phyloP scores from a whole-genome alignment of 768 basidiomycete species.

The Lentinula aciculospora region DNA sequence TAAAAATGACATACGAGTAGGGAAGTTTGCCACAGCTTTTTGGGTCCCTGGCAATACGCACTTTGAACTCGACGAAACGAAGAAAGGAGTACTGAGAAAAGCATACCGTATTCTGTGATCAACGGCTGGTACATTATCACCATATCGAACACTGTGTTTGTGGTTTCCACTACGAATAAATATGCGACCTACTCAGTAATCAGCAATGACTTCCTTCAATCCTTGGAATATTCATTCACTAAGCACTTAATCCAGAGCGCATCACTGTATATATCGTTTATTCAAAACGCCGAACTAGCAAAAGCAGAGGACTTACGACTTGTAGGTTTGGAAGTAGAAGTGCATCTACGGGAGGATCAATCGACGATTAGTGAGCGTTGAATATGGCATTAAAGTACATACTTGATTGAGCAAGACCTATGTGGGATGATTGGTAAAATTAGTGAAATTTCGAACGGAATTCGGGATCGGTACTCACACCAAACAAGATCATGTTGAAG shows the following conservation, averaged over 20 bases:
- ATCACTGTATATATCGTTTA: conserved; percentile 24
- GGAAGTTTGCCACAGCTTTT: conserved; percentile 27
- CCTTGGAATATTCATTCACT: conserved; percentile 17
- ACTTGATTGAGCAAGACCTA: conserved; percentile 2
- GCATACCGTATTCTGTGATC: conserved; percentile 34
- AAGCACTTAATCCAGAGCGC: conserved; percentile 34
- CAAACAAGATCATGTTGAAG: conserved; percentile 4
- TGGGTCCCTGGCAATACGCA: conserved; percentile 19
- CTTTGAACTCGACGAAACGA: neutral
- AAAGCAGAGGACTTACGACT: conserved; percentile 2
- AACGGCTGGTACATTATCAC: conserved; percentile 42
- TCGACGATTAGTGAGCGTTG: neutral
- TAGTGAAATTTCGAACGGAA: no score
- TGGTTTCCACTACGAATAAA: conserved; percentile 35
- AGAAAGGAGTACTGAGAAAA: neutral
- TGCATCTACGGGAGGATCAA: neutral
- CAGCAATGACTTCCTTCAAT: neutral
- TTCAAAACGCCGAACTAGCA: neutral
- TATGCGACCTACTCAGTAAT: conserved; percentile 27
- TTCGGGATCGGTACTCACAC: neutral
- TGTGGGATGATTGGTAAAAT: neutral
- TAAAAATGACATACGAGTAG: conserved; percentile 12
- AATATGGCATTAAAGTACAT: neutral
- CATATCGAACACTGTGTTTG: conserved; percentile 39
- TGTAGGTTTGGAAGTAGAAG: conserved; percentile 5